Conservation (phyloP, 805 yeast genomes). For the Wickerhamomyces alni region DNA sequence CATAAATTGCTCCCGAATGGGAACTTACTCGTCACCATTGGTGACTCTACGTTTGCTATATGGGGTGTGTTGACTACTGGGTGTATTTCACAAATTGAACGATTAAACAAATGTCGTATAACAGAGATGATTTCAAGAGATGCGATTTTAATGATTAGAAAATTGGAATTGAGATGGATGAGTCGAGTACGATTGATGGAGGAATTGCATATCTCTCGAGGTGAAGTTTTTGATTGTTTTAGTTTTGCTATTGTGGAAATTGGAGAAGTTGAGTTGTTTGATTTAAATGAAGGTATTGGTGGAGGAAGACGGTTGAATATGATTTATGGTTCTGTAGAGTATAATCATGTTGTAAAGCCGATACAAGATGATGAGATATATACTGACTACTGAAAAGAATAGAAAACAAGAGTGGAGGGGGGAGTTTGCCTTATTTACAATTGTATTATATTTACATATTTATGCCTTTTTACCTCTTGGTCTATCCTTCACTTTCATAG, state of each 20-base stretch:
- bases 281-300: background rate
- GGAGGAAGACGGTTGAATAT: background rate
- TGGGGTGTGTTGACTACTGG: background rate
- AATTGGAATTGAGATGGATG: background rate
- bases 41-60: background rate
- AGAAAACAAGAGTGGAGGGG: too few species aligned
- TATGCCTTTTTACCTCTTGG: slow-evolving; percentile 58
- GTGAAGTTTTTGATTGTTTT: background rate
- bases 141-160: background rate
- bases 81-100: background rate
- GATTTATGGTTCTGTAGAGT: background rate
- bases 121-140: background rate
- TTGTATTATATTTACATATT: background rate
- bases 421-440: too few species aligned
- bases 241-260: background rate
- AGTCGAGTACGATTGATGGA: background rate
- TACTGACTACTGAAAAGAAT: too few species aligned
- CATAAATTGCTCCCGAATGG: background rate
- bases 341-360: background rate
- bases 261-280: background rate
- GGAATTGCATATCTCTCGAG: background rate
- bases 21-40: background rate
- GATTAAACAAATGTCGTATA: background rate
- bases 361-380: background rate
- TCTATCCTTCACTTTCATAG: slow-evolving; percentile 84